phyloP scores from a whole-genome alignment of 2,329 filamentous ascomycete species.

The Trichoderma hamatum region DNA sequence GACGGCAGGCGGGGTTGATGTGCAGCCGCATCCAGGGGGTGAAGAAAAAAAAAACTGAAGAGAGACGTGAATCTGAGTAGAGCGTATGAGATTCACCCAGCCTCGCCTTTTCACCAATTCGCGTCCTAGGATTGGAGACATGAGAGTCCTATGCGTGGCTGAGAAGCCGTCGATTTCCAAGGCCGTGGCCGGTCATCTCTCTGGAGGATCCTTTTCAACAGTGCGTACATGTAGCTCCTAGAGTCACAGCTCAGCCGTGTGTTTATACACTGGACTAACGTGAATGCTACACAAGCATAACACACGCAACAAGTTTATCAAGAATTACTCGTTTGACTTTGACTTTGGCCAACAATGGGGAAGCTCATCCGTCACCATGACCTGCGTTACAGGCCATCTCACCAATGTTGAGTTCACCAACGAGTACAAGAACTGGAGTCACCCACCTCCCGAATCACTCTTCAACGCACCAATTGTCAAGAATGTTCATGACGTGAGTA shows the following conservation, averaged over 20 bases:
- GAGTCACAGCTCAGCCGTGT: background rate
- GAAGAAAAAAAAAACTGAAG: background rate
- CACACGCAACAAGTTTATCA: constrained; percentile 76
- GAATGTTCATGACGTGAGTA: constrained; percentile 64
- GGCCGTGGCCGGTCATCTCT: constrained; percentile 86
- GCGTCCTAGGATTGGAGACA: constrained; percentile 33
- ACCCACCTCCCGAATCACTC: constrained; percentile 75
- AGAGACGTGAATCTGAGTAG: background rate
- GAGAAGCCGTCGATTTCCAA: constrained; percentile 91
- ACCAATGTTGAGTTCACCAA: constrained; percentile 76
- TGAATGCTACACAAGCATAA: constrained; percentile 54
- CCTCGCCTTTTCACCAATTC: background rate
- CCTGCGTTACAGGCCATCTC: constrained; percentile 86
- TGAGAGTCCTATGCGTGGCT: constrained; percentile 59
- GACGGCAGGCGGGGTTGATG: constrained; percentile 8
- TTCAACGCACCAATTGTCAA: constrained; percentile 80
- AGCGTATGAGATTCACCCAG: constrained; percentile 21
- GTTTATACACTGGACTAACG: constrained; percentile 30
- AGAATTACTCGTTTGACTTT: constrained; percentile 93
- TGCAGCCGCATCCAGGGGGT: background rate
- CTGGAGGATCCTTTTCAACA: constrained; percentile 71
- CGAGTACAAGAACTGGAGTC: constrained; percentile 77
- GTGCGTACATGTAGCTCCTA: constrained; percentile 48
- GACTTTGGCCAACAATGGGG: constrained; percentile 83
- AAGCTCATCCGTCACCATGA: constrained; percentile 85